These are phyloP conservation scores for Penicillium sp. DNA, from an alignment of 2,329 filamentous ascomycete genomes.

Conservation along the genomic window DNA sequence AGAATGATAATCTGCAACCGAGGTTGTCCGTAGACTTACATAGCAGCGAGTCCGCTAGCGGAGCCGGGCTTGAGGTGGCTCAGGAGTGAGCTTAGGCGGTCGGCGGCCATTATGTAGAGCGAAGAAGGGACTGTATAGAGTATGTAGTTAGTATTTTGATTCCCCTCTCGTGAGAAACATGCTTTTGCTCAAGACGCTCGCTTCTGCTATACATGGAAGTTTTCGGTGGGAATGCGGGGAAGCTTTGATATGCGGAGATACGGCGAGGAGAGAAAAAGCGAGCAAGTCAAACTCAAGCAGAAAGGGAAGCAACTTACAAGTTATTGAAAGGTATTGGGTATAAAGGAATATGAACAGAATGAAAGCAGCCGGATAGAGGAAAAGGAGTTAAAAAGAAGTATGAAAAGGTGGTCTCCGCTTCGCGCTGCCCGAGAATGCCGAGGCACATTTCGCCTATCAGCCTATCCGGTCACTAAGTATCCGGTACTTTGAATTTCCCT, in stretches of 20 bases:
- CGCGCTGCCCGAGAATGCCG: conserved; percentile 24
- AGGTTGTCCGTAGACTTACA: conserved; percentile 60
- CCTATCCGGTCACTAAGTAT: conserved; percentile 14
- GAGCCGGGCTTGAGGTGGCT: conserved; percentile 73
- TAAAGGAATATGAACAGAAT: not conserved
- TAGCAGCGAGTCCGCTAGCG: conserved; percentile 67
- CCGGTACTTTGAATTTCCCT: conserved; percentile 1
- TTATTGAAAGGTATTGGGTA: not conserved
- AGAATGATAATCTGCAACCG: conserved; percentile 11
- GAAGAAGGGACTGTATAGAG: not conserved
- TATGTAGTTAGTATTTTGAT: not conserved
- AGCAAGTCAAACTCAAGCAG: not conserved
- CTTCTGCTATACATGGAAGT: not conserved
- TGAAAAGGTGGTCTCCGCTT: conserved; percentile 19
- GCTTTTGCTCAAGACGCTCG: not conserved
- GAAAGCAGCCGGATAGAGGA: not conserved
- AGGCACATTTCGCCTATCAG: conserved; percentile 20
- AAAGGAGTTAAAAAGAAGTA: conserved; percentile 9
- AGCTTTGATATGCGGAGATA: conserved; percentile 11
- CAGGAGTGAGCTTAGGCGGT: conserved; percentile 83
- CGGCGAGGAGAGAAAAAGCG: not conserved
- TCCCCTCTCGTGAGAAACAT: not conserved
- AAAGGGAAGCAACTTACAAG: conserved; percentile 13
- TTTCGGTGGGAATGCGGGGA: conserved; percentile 24
- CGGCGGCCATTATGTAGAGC: conserved; percentile 64